Conservation (phyloP, 768 basidiomycete species). For the Chalciporus chontae region DNA sequence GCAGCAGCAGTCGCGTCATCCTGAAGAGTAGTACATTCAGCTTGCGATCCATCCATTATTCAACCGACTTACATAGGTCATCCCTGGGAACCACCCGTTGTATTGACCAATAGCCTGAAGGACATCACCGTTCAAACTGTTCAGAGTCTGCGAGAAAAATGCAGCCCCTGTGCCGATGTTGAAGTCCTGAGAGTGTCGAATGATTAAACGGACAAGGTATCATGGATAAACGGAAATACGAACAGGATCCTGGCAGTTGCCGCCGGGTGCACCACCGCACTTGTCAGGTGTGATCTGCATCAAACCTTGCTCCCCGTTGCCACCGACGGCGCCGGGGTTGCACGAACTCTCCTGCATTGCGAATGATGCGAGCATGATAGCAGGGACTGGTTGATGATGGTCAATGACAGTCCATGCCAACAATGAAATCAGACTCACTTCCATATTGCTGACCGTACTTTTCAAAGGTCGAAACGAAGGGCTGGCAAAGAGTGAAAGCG, state of each 20-base stretch:
- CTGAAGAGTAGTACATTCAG: slow-evolving; percentile 28
- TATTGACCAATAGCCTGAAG: slow-evolving; percentile 64
- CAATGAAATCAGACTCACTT: slow-evolving; percentile 28
- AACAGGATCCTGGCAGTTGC: slow-evolving; percentile 41
- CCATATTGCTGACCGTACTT: slow-evolving; percentile 47
- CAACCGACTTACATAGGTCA: slow-evolving; percentile 52
- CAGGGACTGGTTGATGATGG: slow-evolving; percentile 44
- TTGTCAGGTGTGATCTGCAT: slow-evolving; percentile 86
- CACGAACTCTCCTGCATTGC: slow-evolving; percentile 88
- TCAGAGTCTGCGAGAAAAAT: slow-evolving; percentile 54
- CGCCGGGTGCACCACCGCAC: slow-evolving; percentile 53
- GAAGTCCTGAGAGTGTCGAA: slow-evolving; percentile 45
- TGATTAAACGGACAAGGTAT: too few relatives aligned
- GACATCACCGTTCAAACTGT: slow-evolving; percentile 42
- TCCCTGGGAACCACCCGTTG: slow-evolving; percentile 62
- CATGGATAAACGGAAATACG: slow-evolving; percentile 3
- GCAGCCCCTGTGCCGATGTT: slow-evolving; percentile 67
- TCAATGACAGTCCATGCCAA: not conserved
- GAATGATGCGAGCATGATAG: slow-evolving; percentile 80
- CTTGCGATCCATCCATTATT: not conserved
- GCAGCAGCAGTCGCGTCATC: slow-evolving; percentile 56
- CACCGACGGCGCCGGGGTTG: slow-evolving; percentile 62
- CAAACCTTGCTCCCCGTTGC: slow-evolving; percentile 78
- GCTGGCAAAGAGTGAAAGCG: slow-evolving; percentile 59
- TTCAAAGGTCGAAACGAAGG: slow-evolving; percentile 53